phyloP scores from a whole-genome alignment of 1,284 basidiomycete species.

The Mycosarcoma mackinlayi region DNA sequence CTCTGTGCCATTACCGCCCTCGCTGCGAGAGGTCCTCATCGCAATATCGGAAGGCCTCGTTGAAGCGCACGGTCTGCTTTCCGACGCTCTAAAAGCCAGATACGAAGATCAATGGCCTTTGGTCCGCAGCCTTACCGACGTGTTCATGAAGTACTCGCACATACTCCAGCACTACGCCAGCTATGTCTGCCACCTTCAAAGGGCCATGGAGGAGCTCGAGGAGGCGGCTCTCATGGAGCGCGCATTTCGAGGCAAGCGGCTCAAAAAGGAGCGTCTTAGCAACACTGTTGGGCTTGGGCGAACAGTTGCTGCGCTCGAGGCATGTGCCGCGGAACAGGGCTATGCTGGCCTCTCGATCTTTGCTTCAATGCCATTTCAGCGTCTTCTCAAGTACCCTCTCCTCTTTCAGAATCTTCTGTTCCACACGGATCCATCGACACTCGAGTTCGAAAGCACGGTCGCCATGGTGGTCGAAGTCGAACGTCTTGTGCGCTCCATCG shows the following conservation, averaged over 20 bases:
- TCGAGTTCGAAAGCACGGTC: constrained; percentile 94
- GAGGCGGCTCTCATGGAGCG: constrained; percentile 62
- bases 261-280: constrained; percentile 57
- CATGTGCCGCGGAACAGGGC: constrained; percentile 81
- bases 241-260: constrained; percentile 58
- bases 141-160: constrained; percentile 55
- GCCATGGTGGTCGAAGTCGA: constrained; percentile 98
- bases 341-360: constrained; percentile 94
- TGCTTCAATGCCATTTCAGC: constrained; percentile 94
- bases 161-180: constrained; percentile 55
- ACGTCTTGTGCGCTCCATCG: constrained; percentile 91
- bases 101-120: constrained; percentile 65
- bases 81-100: constrained; percentile 54
- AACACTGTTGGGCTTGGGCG: constrained; percentile 59
- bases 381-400: constrained; percentile 94
- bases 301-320: constrained; percentile 74
- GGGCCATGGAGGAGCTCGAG: constrained; percentile 59
- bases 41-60: constrained; percentile 54
- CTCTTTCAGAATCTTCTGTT: constrained; percentile 87
- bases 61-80: constrained; percentile 52
- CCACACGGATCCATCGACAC: constrained; percentile 92
- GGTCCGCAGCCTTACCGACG: constrained; percentile 59
- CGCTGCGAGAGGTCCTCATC: constrained; percentile 52
- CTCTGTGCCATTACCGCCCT: constrained; percentile 51
- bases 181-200: constrained; percentile 59